Evolutionary conservation across 805 yeast species (phyloP).

Genomic region (Saccharomycopsis babjevae): DNA sequence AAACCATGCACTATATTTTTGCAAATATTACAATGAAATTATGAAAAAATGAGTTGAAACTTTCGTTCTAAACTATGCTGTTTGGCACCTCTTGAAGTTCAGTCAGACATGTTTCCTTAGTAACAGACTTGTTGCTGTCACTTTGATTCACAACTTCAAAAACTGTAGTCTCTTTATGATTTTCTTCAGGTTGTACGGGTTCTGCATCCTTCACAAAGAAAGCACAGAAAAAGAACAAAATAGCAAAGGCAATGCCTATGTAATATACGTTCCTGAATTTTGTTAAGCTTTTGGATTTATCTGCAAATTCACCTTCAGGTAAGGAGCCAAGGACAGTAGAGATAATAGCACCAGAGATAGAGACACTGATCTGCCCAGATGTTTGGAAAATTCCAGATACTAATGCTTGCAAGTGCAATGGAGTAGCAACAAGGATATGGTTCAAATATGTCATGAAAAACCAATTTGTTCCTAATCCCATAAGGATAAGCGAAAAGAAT

Average conservation of each 20-base stretch:
- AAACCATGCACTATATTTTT: too few species aligned
- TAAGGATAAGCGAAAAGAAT: constrained; percentile 12
- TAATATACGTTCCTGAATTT: constrained; percentile 3
- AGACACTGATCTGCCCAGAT: constrained; percentile 27
- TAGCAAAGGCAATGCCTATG: not conserved
- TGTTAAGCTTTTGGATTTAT: not conserved
- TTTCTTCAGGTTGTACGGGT: not conserved
- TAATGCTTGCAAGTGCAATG: constrained; percentile 31
- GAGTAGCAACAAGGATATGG: constrained; percentile 26
- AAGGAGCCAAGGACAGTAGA: constrained; percentile 24
- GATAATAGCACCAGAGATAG: constrained; percentile 24
- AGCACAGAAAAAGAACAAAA: not conserved
- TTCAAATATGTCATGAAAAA: constrained; percentile 29
- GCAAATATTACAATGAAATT: too few species aligned
- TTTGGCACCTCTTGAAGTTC: too few species aligned
- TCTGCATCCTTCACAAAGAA: constrained; percentile 1
- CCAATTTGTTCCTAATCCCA: constrained; percentile 20
- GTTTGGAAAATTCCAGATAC: constrained; percentile 31
- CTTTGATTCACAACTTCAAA: too few species aligned
- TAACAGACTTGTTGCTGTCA: too few species aligned
- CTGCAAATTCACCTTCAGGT: not conserved
- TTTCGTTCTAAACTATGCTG: too few species aligned
- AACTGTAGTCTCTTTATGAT: not conserved
- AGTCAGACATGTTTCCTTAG: too few species aligned
- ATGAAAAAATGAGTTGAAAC: too few species aligned